Base-by-base conservation (phyloP, 2,329 filamentous ascomycete species). In the Lizonia empirigonia region DNA sequence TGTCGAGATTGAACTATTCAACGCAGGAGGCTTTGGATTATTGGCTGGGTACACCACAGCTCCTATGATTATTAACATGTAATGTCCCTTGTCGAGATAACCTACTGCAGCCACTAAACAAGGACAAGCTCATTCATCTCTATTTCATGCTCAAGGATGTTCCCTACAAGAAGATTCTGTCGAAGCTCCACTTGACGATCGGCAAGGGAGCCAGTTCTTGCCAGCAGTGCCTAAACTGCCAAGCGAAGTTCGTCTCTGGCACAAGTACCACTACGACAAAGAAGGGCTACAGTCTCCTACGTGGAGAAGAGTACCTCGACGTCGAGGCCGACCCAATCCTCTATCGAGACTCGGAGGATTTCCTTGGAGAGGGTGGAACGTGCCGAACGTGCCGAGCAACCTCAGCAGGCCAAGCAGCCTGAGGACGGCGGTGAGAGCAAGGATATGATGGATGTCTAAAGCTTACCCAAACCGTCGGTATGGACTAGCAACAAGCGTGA, bases 211-310 rank as follows among this genome's bases (percentile, higher is more conserved):
- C 16, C 4, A 19, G 7, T 5, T 10, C 33, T 9, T 53, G 39
- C 19, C 50, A 48, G 39, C 44, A 49, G 34, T 53, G 50, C 24
- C 50, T 44, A 3, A 44, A 53, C 16, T 53, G 50, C 24, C 38
- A 49, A 22, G 44, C 44, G 4, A 44, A 30, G 8, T 49, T 53
- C 30, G 18, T 40, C 10, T 22, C 44, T 22, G 22, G 23, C 27
- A 16, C 20, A 22, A 22, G 22, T 23, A 10, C 27, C 15, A 33
- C 38, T 10, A 48, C 32, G 19, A 53, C 23, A 5, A 44, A 47
- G 23, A 47, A 53, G 35, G 50, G 50, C 19, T 53, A 53, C 39
- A 53, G 50, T 23, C 50, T 53, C 12, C 22, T 53, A 6, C 44
- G 50, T 13, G 50, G 50, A 16, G 50, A 53, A 13, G 44, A 53